Percentiles rank a stretch among this genome's conserved stretches.
These are phyloP conservation scores for Globisporangium nodosum DNA, from an alignment of 352 stramenopile genomes.

Conservation along the genomic window DNA sequence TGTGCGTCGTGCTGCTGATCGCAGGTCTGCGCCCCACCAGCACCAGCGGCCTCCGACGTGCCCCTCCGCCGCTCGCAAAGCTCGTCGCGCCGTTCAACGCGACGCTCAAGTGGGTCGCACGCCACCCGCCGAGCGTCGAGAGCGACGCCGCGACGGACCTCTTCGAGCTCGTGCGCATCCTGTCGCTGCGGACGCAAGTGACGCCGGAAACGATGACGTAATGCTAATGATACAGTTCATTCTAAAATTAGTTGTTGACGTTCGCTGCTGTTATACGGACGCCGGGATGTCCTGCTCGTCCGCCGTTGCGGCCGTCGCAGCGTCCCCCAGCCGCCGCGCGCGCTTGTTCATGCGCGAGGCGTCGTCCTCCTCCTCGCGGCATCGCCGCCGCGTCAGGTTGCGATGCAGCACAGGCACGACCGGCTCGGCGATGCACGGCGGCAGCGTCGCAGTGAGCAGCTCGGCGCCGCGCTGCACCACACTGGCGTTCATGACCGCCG, in stretches of 20 bases:
- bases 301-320: conserved; percentile 6
- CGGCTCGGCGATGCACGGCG: conserved; percentile 55
- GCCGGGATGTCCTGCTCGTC: conserved; percentile 50
- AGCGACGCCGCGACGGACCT: conserved; percentile 55
- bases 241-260: conserved; percentile 1
- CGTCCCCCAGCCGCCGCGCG: conserved; percentile 32
- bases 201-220: conserved; percentile 21
- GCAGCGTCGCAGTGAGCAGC: conserved; percentile 34
- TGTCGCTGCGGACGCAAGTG: conserved; percentile 48
- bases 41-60: conserved; percentile 7
- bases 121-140: conserved; percentile 45
- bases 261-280: conserved; percentile 22
- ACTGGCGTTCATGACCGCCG: conserved; percentile 70
- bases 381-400: conserved; percentile 57
- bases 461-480: conserved; percentile 52
- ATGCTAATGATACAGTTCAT: neutral
- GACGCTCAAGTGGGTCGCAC: conserved; percentile 48
- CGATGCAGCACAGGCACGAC: conserved; percentile 66
- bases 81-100: conserved; percentile 54
- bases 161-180: conserved; percentile 62
- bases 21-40: conserved; percentile 25
- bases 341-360: conserved; percentile 45
- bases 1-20: conserved; percentile 70
- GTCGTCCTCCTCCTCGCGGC: conserved; percentile 43
- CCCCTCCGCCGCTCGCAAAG: conserved; percentile 22